Percentiles rank a stretch among this genome's conserved stretches.
These are phyloP conservation scores for Xylogone sp. DNA, from an alignment of 2,329 filamentous ascomycete species.

Conservation along the genomic window DNA sequence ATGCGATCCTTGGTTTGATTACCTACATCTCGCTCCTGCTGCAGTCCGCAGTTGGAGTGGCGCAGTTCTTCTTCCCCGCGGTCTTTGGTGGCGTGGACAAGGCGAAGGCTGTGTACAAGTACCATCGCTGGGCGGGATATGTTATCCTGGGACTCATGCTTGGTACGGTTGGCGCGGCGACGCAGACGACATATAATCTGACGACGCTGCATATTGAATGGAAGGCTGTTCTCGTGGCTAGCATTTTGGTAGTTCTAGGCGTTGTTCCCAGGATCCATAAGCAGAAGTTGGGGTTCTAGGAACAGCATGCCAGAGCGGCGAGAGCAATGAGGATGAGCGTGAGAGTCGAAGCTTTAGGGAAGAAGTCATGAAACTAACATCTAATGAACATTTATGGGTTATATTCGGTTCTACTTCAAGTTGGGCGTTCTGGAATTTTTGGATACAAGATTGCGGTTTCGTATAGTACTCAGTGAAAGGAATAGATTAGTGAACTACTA, in stretches of 20 bases:
- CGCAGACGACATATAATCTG: conserved; percentile 70
- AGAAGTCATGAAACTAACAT: background rate
- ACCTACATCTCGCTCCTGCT: conserved; percentile 66
- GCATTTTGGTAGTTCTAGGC: conserved; percentile 64
- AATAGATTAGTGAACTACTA: too few relatives aligned
- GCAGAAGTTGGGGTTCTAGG: conserved; percentile 67
- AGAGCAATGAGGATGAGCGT: background rate
- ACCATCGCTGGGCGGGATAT: conserved; percentile 79
- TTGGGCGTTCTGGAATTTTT: too few relatives aligned
- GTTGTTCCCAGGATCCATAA: conserved; percentile 76
- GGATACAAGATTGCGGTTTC: too few relatives aligned
- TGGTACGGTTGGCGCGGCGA: conserved; percentile 71
- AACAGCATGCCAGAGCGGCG: background rate
- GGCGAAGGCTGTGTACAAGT: conserved; percentile 85
- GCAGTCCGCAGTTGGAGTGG: conserved; percentile 77
- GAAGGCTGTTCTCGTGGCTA: conserved; percentile 69
- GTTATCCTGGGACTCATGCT: conserved; percentile 65
- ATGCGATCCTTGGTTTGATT: conserved; percentile 77
- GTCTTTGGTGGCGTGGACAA: conserved; percentile 76
- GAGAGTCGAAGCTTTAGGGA: background rate
- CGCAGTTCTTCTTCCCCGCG: conserved; percentile 71
- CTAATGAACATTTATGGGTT: too few relatives aligned
- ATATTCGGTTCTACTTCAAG: too few relatives aligned
- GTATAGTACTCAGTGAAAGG: too few relatives aligned
- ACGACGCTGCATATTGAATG: conserved; percentile 66